A percentile compares a stretch with the other conserved stretches of the same genome.
phyloP scores from a whole-genome alignment of 805 yeast genomes.

The Kuraishia floccosa region DNA sequence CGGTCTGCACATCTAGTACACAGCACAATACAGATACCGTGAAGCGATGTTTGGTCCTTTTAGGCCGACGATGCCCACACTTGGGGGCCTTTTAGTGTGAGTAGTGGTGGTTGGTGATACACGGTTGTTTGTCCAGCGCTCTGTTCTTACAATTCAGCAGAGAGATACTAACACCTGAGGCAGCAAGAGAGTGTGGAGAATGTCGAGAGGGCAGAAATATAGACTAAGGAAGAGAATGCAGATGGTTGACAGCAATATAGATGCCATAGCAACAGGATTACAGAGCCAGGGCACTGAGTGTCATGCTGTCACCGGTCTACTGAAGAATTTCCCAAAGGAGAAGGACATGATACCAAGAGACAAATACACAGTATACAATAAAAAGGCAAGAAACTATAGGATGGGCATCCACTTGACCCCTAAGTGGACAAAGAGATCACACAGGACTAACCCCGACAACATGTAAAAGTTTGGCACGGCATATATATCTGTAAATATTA shows the following conservation, averaged over 20 bases:
- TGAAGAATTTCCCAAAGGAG: slow-evolving; percentile 62
- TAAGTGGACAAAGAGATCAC: slow-evolving; percentile 80
- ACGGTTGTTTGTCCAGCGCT: background rate
- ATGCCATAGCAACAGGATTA: slow-evolving; percentile 43
- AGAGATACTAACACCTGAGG: slow-evolving; percentile 5
- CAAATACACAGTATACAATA: slow-evolving; percentile 81
- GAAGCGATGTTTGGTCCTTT: slow-evolving; percentile 65
- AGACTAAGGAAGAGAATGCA: slow-evolving; percentile 80
- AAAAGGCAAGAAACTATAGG: slow-evolving; percentile 66
- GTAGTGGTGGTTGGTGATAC: slow-evolving; percentile 7
- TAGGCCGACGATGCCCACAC: slow-evolving; percentile 38
- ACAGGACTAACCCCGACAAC: slow-evolving; percentile 69
- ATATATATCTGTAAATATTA: background rate
- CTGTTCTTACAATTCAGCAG: background rate
- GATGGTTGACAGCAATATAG: slow-evolving; percentile 70
- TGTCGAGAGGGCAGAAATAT: slow-evolving; percentile 71
- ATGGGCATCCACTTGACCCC: slow-evolving; percentile 83
- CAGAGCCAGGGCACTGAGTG: slow-evolving; percentile 18
- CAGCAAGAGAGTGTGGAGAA: slow-evolving; percentile 66
- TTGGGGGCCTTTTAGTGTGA: slow-evolving; percentile 72
- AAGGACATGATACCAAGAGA: slow-evolving; percentile 69
- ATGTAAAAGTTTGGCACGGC: slow-evolving; percentile 25
- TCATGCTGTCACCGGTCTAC: slow-evolving; percentile 22
- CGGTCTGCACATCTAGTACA: too few relatives aligned
- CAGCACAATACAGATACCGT: too few relatives aligned